Evolutionary conservation across 805 yeast species (phyloP).

Genomic region (Candida vartiovaarae): DNA sequence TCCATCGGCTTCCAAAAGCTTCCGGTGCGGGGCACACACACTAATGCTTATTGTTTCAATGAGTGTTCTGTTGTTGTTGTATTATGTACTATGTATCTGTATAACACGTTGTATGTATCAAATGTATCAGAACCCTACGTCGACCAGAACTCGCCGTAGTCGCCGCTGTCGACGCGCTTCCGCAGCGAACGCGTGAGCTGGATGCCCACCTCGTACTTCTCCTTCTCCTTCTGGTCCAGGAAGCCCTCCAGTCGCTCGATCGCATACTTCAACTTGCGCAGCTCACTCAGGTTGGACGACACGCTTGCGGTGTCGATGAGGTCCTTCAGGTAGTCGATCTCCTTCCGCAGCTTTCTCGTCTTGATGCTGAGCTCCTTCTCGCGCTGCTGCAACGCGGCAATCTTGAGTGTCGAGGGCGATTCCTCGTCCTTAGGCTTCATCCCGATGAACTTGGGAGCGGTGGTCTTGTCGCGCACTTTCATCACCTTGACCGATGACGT

Average conservation of each 20-base stretch:
- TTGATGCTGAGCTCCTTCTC: slow-evolving; percentile 28
- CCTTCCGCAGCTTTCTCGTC: slow-evolving; percentile 30
- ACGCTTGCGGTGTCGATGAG: slow-evolving; percentile 30
- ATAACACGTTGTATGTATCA: too few relatives aligned
- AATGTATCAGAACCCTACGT: not conserved
- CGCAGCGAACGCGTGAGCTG: slow-evolving; percentile 33
- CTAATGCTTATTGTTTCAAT: too few relatives aligned
- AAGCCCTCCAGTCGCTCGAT: slow-evolving; percentile 31
- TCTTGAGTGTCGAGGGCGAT: slow-evolving; percentile 11
- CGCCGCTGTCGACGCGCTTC: slow-evolving; percentile 35
- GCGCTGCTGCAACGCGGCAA: slow-evolving; percentile 24
- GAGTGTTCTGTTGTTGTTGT: too few relatives aligned
- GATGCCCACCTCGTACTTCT: slow-evolving; percentile 36
- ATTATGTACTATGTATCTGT: too few relatives aligned
- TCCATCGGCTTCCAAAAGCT: too few relatives aligned
- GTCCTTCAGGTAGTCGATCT: slow-evolving; percentile 29
- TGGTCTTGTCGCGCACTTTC: slow-evolving; percentile 19
- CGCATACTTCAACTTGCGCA: slow-evolving; percentile 31
- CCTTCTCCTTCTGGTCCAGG: slow-evolving; percentile 34
- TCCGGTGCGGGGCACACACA: too few relatives aligned
- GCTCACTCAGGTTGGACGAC: slow-evolving; percentile 28
- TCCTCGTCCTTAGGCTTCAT: slow-evolving; percentile 15
- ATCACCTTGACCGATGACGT: slow-evolving; percentile 20
- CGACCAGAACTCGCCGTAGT: slow-evolving; percentile 30
- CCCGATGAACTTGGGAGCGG: slow-evolving; percentile 22